Conservation (phyloP, 2,329 filamentous ascomycete species). For the Phyllosticta citrichinensis region DNA sequence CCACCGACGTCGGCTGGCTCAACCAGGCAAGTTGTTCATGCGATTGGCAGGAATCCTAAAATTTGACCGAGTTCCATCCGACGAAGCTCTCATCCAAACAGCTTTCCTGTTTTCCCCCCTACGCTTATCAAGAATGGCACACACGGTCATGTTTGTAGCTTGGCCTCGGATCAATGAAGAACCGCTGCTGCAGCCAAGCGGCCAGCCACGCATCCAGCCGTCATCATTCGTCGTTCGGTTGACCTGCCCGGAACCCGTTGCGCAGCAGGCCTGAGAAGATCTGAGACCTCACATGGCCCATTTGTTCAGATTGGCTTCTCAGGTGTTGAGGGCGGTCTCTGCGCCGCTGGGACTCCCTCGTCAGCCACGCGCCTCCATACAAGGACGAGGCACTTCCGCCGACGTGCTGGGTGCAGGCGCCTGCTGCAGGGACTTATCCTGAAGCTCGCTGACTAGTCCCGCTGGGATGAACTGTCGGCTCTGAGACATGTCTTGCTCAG, state of each 20-base stretch:
- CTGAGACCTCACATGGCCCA: not conserved
- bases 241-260: not conserved
- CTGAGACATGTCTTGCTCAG: too few species aligned
- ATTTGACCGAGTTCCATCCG: not conserved
- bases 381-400: too few species aligned
- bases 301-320: not conserved
- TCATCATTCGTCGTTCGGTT: not conserved
- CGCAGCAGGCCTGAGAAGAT: not conserved
- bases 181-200: not conserved
- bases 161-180: not conserved
- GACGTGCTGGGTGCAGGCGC: too few species aligned
- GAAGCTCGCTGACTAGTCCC: too few species aligned
- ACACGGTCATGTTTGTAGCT: not conserved
- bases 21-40: not conserved
- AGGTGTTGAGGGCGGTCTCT: too few species aligned
- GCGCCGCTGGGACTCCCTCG: too few species aligned
- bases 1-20: not conserved
- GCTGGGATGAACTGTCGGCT: too few species aligned
- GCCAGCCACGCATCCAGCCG: not conserved
- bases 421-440: too few species aligned
- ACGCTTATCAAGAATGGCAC: not conserved
- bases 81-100: not conserved
- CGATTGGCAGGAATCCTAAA: not conserved
- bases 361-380: too few species aligned
- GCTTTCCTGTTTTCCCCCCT: not conserved